Conservation (phyloP, 176 grass and related monocot genomes). For the Themeda triandra region DNA sequence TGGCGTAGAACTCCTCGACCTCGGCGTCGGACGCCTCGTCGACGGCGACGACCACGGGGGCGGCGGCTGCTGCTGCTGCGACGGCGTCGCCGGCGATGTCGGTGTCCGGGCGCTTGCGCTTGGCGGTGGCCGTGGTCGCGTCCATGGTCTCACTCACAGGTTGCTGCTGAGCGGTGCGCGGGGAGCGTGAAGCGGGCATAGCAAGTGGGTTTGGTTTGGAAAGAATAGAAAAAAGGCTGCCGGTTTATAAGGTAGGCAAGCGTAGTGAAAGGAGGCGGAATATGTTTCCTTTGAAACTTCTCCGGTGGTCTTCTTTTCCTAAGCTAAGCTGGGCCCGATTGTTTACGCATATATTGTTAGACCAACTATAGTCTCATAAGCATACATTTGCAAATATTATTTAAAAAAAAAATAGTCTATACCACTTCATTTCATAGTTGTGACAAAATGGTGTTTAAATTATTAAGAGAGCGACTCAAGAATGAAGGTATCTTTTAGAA, state of each 20-base stretch:
- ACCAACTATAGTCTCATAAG: background rate
- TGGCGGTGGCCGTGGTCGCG: background rate
- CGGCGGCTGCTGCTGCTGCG: background rate
- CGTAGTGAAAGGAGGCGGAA: no score
- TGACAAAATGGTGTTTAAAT: background rate
- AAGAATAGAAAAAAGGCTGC: background rate
- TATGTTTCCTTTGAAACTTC: background rate
- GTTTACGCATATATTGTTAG: background rate
- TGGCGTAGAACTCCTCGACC: slow-evolving; percentile 93
- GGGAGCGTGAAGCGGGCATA: background rate
- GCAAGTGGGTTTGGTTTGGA: background rate
- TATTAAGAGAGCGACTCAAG: background rate
- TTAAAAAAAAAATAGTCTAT: background rate
- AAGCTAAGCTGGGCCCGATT: no score
- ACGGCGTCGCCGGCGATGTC: background rate
- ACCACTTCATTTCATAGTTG: background rate
- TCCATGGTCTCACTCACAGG: slow-evolving; percentile 28
- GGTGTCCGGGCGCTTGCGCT: slow-evolving; percentile 30
- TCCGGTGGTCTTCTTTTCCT: background rate
- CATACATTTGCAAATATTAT: background rate
- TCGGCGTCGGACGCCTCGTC: slow-evolving; percentile 61
- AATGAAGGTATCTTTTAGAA: background rate
- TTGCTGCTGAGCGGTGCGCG: background rate
- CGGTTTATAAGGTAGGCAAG: slow-evolving; percentile 6
- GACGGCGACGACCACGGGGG: background rate